These are phyloP conservation scores for Podila epicladia DNA, from an alignment of 192 early-diverging fungal genomes.

Conservation along the genomic window DNA sequence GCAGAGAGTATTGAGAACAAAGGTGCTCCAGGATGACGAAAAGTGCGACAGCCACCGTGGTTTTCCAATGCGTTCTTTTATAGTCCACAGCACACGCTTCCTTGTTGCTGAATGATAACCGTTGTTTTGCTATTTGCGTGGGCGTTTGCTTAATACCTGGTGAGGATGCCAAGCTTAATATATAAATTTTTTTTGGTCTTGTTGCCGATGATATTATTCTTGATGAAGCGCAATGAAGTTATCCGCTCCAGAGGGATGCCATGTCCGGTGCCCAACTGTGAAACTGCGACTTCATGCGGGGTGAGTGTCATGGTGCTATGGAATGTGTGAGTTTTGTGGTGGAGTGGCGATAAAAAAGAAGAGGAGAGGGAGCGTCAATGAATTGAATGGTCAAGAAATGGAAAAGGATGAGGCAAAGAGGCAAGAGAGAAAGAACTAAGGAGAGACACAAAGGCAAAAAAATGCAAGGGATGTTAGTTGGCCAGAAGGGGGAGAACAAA, in stretches of 20 bases:
- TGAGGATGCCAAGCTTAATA: slow-evolving; percentile 66
- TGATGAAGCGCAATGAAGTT: slow-evolving; percentile 76
- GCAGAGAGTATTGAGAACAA: too few species aligned
- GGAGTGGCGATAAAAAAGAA: not conserved
- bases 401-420: not conserved
- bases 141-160: slow-evolving; percentile 53
- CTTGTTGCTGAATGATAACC: too few species aligned
- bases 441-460: not conserved
- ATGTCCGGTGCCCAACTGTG: slow-evolving; percentile 56
- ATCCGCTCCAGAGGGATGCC: slow-evolving; percentile 48
- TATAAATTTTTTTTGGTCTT: slow-evolving; percentile 83
- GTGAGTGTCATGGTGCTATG: slow-evolving; percentile 57
- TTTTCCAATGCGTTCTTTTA: too few species aligned
- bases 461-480: not conserved
- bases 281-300: slow-evolving; percentile 63
- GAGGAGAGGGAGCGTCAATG: not conserved
- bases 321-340: not conserved
- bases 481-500: too few species aligned
- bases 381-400: not conserved
- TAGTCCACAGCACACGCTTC: too few species aligned
- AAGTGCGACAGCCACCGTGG: too few species aligned
- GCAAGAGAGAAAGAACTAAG: not conserved
- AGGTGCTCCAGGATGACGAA: too few species aligned
- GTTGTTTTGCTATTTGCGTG: not conserved
- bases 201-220: slow-evolving; percentile 87